phyloP scores from a whole-genome alignment of 2,329 filamentous ascomycete genomes.

The Alternaria solani region DNA sequence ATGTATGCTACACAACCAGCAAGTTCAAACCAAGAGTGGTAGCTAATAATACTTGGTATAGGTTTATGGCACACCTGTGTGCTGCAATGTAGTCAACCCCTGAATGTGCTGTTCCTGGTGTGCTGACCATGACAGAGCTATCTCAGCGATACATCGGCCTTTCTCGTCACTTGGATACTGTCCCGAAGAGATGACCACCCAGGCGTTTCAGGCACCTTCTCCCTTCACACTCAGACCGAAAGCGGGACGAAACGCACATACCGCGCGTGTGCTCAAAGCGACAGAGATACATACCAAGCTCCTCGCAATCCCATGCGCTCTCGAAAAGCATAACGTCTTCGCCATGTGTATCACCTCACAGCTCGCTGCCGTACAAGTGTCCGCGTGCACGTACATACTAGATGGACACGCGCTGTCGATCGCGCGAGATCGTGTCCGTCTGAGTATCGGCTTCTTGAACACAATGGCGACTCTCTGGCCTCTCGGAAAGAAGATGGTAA shows the following conservation, averaged over 20 bases:
- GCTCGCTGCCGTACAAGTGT: conserved; percentile 55
- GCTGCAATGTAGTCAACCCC: conserved; percentile 54
- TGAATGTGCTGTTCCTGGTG: not conserved
- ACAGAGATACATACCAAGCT: conserved; percentile 79
- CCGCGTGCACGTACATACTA: conserved; percentile 66
- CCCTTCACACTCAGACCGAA: conserved; percentile 57
- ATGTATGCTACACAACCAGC: conserved; percentile 55
- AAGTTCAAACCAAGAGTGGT: not conserved
- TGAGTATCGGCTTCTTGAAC: conserved; percentile 79
- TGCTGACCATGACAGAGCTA: conserved; percentile 25
- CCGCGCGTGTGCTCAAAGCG: conserved; percentile 78
- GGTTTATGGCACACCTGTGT: conserved; percentile 85
- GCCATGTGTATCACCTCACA: conserved; percentile 40
- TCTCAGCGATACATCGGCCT: conserved; percentile 52
- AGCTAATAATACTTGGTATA: not conserved
- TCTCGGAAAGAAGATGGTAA: conserved; percentile 72
- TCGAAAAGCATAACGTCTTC: conserved; percentile 70
- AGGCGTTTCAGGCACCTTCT: conserved; percentile 67
- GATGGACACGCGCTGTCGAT: conserved; percentile 67
- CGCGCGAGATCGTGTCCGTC: conserved; percentile 74
- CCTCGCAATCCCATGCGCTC: conserved; percentile 73
- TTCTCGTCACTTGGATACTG: conserved; percentile 47
- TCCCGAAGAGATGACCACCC: conserved; percentile 49
- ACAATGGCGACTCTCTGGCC: conserved; percentile 73
- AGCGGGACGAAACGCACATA: conserved; percentile 64